These are phyloP conservation scores for Zelopaecilomyces penicillatus DNA, from an alignment of 2,329 filamentous ascomycete genomes.

Conservation along the genomic window DNA sequence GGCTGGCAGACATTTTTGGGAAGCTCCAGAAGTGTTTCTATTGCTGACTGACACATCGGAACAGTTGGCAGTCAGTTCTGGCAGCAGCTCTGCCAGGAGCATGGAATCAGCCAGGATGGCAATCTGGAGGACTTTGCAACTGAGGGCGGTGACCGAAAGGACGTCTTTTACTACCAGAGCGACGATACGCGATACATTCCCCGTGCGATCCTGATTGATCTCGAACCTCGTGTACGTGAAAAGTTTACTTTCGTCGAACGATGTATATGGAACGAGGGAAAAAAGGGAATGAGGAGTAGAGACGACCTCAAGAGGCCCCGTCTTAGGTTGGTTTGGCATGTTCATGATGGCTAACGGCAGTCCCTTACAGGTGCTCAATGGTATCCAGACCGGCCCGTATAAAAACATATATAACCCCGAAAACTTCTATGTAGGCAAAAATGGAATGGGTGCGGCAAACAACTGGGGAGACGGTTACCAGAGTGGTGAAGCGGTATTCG, in stretches of 20 bases:
- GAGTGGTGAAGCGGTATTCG: constrained; percentile 81
- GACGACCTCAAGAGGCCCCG: too few relatives aligned
- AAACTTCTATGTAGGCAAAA: constrained; percentile 95
- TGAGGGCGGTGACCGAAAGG: constrained; percentile 94
- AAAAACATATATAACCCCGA: constrained; percentile 99
- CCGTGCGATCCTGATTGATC: constrained; percentile 85
- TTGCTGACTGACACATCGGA: constrained; percentile 33
- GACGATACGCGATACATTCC: constrained; percentile 98
- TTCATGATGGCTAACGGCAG: neutral
- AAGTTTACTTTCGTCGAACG: neutral
- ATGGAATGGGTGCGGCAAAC: constrained; percentile 88
- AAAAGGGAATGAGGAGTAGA: neutral
- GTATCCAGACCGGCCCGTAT: constrained; percentile 88
- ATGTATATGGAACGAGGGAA: neutral
- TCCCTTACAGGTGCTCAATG: constrained; percentile 64
- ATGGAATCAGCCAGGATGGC: constrained; percentile 94
- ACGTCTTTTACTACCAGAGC: constrained; percentile 99
- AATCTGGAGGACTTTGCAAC: constrained; percentile 97
- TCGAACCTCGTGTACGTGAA: constrained; percentile 70
- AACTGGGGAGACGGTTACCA: constrained; percentile 98
- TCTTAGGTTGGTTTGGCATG: too few relatives aligned
- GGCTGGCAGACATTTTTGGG: too few relatives aligned
- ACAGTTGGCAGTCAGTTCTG: constrained; percentile 95
- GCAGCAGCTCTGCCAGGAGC: constrained; percentile 97
- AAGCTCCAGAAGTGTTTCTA: too few relatives aligned